Base-by-base conservation (phyloP, 176 grass and related monocot genomes). In the Eleusine indica region DNA sequence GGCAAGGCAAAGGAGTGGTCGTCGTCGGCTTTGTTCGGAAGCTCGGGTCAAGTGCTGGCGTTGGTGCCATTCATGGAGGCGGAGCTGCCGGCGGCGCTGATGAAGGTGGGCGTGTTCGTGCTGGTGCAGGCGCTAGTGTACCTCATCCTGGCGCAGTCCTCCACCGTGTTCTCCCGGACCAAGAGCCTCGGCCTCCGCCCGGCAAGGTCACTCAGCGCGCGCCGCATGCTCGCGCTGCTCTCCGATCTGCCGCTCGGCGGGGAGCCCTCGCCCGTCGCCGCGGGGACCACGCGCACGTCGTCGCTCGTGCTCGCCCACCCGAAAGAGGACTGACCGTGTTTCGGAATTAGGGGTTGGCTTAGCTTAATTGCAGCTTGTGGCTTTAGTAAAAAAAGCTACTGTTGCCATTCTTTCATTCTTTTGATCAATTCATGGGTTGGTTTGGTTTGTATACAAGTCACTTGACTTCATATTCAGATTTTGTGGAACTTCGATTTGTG, bases 81-180 rank as follows among this genome's bases (percentile, higher is more conserved):
- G 1, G 75, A 84, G 57, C 65, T 74, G 81, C 87, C 88, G 37
- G 73, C 29, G 28, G 80, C 71, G 67, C 62, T 94, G 85, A 13
- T 87, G 9, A 96, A 91, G 88, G 83, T 80, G 9, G 81, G 88
- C 4, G 3, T 89, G 82, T 96, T 96, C 83, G 63, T 91, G 61
- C 73, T 96, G 65, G 88, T 96, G 37, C 94, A 96, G 76, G 91
- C 80, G 41, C 84, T 93, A 46, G 88, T 96, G 58, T 96, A 93
- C 83, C 81, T 96, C 73, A 89, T 96, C 84, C 88, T 96, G 18
- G 69, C 80, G 57, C 85, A 89, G 47, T 96, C 94, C 11, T 96
- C 94, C 68, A 37, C 70, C 42, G 74, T 96, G 25, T 91, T 96
- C 88, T 93, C 94, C 47, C 57, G 21, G 51, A 76, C 62, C 15